These are phyloP conservation scores for Debaryomyces maramus DNA, from an alignment of 805 yeast species.

Conservation along the genomic window DNA sequence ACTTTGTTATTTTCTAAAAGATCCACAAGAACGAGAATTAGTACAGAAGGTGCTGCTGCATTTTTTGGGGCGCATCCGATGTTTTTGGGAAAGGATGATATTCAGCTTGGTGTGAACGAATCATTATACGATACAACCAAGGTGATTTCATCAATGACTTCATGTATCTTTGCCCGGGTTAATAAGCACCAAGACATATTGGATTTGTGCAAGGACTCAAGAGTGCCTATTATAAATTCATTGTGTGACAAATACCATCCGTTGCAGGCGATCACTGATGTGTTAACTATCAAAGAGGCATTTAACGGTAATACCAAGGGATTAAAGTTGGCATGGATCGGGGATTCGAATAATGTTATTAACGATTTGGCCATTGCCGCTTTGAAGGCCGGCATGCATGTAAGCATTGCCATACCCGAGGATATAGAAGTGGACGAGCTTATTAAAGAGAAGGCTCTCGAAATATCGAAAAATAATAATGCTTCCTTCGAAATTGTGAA, in stretches of 20 bases:
- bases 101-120: conserved; percentile 91
- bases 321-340: conserved; percentile 88
- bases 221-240: conserved; percentile 86
- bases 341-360: conserved; percentile 90
- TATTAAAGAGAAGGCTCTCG: conserved; percentile 52
- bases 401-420: conserved; percentile 74
- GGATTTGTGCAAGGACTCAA: conserved; percentile 66
- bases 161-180: conserved; percentile 88
- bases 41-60: conserved; percentile 85
- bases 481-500: conserved; percentile 56
- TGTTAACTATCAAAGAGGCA: conserved; percentile 75
- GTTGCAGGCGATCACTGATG: conserved; percentile 84
- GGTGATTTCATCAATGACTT: conserved; percentile 87
- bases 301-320: conserved; percentile 48
- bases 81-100: conserved; percentile 90
- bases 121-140: conserved; percentile 80
- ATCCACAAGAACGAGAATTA: conserved; percentile 87
- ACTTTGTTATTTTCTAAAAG: conserved; percentile 82
- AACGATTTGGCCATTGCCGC: conserved; percentile 87
- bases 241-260: conserved; percentile 89
- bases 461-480: conserved; percentile 49
- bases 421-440: conserved; percentile 58
- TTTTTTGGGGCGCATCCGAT: conserved; percentile 90
- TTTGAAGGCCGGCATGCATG: conserved; percentile 72
- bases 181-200: conserved; percentile 74